Percentiles rank a stretch among this genome's conserved stretches.
These are phyloP conservation scores for Aspergillus awamori DNA, from an alignment of 2,329 filamentous ascomycete genomes.

Conservation along the genomic window DNA sequence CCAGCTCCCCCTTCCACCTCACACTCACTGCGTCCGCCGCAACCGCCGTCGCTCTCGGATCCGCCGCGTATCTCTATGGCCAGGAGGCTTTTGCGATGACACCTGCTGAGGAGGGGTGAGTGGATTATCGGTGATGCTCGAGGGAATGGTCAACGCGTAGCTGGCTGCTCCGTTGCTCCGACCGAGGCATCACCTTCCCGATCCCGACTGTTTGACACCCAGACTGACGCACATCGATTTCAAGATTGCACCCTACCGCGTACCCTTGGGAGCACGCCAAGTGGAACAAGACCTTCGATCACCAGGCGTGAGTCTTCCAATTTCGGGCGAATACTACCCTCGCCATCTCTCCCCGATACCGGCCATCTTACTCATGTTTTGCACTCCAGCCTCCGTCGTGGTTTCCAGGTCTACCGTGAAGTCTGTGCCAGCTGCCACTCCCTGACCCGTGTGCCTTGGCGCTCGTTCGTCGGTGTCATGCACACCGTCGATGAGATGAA, in stretches of 20 bases:
- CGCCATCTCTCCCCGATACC: slow-evolving; percentile 14
- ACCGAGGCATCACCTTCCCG: slow-evolving; percentile 30
- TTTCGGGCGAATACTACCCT: slow-evolving; percentile 9
- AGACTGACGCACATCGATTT: slow-evolving; percentile 32
- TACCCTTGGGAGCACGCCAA: slow-evolving; percentile 97
- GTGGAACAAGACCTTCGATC: slow-evolving; percentile 94
- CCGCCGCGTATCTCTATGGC: slow-evolving; percentile 91
- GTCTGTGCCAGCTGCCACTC: slow-evolving; percentile 99
- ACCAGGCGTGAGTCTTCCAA: slow-evolving; percentile 75
- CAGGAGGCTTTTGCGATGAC: slow-evolving; percentile 85
- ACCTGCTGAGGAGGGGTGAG: slow-evolving; percentile 97
- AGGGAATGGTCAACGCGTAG: slow-evolving; percentile 20
- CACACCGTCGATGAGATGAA: slow-evolving; percentile 99
- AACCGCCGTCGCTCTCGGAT: slow-evolving; percentile 82
- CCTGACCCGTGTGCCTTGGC: slow-evolving; percentile 90
- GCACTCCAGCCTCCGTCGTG: slow-evolving; percentile 78
- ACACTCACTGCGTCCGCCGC: slow-evolving; percentile 86
- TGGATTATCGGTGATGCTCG: slow-evolving; percentile 34
- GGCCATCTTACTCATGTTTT: slow-evolving; percentile 28
- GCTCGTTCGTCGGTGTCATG: slow-evolving; percentile 83
- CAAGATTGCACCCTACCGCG: slow-evolving; percentile 82
- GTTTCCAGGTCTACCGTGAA: slow-evolving; percentile 99
- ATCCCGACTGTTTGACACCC: slow-evolving; percentile 17
- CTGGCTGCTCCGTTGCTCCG: slow-evolving; percentile 23
- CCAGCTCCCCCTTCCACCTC: slow-evolving; percentile 76